These are phyloP conservation scores for Priceomyces castillae DNA, from an alignment of 805 yeast genomes.

Conservation along the genomic window DNA sequence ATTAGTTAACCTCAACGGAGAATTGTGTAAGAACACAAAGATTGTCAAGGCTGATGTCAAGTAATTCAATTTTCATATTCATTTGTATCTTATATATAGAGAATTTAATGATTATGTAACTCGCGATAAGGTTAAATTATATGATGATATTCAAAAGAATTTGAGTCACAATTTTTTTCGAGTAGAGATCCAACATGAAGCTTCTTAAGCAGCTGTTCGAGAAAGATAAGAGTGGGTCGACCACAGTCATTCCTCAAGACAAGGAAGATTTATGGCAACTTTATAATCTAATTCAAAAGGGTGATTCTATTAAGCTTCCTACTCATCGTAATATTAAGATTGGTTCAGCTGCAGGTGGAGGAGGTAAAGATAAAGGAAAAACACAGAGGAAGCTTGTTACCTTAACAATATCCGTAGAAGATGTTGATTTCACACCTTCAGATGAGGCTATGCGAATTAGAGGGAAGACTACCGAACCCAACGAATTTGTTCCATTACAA, in stretches of 20 bases:
- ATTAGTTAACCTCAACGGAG: conserved; percentile 79
- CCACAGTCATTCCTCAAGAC: conserved; percentile 77
- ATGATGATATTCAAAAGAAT: neutral
- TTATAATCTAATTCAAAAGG: conserved; percentile 73
- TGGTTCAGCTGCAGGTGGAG: conserved; percentile 13
- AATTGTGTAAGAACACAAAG: conserved; percentile 68
- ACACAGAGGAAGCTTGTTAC: conserved; percentile 44
- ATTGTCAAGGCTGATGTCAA: conserved; percentile 71
- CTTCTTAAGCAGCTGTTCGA: conserved; percentile 40
- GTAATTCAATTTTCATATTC: conserved; percentile 8
- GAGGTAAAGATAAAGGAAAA: conserved; percentile 48
- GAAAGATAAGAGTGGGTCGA: conserved; percentile 59
- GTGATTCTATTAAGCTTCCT: conserved; percentile 69
- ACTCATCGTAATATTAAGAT: conserved; percentile 63
- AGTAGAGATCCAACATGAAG: conserved; percentile 40
- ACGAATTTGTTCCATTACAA: conserved; percentile 77
- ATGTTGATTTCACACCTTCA: conserved; percentile 73
- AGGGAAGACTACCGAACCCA: conserved; percentile 68
- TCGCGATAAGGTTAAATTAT: conserved; percentile 3
- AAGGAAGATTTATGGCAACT: conserved; percentile 88
- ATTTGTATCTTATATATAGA: conserved; percentile 2
- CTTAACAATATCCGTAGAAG: conserved; percentile 60
- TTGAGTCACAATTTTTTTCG: neutral
- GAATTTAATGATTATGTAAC: conserved; percentile 6
- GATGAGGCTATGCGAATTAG: conserved; percentile 76